These are phyloP conservation scores for Stellera chamaejasme DNA, from an alignment of 345 rosid species.

Conservation along the genomic window DNA sequence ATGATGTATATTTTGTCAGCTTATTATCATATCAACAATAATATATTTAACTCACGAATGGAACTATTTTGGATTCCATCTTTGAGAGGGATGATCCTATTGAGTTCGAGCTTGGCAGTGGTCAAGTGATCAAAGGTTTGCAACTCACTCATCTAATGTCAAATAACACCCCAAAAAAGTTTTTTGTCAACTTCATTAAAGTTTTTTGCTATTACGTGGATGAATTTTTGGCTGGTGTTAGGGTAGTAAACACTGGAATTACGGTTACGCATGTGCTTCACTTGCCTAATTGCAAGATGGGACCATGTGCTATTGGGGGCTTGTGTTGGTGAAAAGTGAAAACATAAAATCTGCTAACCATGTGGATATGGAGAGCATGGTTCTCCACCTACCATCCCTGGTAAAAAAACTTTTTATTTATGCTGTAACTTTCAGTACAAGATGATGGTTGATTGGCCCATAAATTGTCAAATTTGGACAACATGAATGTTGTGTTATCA, in stretches of 20 bases:
- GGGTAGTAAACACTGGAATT: too few relatives aligned
- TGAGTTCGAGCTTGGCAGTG: slow-evolving; percentile 89
- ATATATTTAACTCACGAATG: slow-evolving; percentile 80
- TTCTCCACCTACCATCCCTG: slow-evolving; percentile 91
- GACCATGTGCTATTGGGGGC: slow-evolving; percentile 88
- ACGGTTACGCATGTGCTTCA: slow-evolving; percentile 1
- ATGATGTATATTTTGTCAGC: too few relatives aligned
- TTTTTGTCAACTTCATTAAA: slow-evolving; percentile 3
- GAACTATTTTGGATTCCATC: slow-evolving; percentile 91
- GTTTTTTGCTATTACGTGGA: background rate
- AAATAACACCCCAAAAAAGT: too few relatives aligned
- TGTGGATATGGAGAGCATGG: slow-evolving; percentile 88
- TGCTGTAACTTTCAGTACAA: too few relatives aligned
- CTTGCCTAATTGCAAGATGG: slow-evolving; percentile 60
- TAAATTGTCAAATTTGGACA: too few relatives aligned
- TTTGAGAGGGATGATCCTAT: slow-evolving; percentile 96
- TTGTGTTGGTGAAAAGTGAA: slow-evolving; percentile 91
- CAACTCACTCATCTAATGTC: too few relatives aligned
- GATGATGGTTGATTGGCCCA: too few relatives aligned
- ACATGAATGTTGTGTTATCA: too few relatives aligned
- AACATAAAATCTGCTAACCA: slow-evolving; percentile 83
- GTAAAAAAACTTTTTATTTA: too few relatives aligned
- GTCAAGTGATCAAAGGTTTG: slow-evolving; percentile 93
- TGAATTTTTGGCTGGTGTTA: slow-evolving; percentile 1
- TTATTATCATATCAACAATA: too few relatives aligned